Evolutionary conservation across 1,139 yeast species (phyloP).

Genomic region (Hansenula sp.): DNA sequence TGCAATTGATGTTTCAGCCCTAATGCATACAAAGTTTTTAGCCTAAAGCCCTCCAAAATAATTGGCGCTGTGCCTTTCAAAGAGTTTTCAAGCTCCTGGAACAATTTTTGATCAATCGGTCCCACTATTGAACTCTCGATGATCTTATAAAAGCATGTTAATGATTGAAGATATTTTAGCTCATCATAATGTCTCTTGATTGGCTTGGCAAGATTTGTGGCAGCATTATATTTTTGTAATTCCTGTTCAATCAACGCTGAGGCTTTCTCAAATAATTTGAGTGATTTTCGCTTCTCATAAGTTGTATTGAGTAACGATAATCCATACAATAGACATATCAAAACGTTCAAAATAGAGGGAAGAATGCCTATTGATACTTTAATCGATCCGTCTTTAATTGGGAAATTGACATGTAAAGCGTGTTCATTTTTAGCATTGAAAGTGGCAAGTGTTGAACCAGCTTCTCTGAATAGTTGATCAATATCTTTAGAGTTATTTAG

Average conservation of each 20-base stretch:
- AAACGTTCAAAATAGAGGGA: not conserved
- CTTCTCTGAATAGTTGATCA: not conserved
- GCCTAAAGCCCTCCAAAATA: conserved; percentile 5
- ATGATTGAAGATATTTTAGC: conserved; percentile 4
- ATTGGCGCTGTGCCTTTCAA: not conserved
- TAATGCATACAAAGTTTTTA: not conserved
- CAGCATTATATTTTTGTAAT: not conserved
- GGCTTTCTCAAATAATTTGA: conserved; percentile 8
- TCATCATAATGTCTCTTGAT: not conserved
- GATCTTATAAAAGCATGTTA: conserved; percentile 10
- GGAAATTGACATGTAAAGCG: not conserved
- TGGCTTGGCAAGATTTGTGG: not conserved
- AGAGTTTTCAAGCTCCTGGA: not conserved
- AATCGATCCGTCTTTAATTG: not conserved
- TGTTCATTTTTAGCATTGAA: not conserved
- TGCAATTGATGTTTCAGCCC: conserved; percentile 8
- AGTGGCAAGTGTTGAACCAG: not conserved
- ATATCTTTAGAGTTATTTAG: not conserved
- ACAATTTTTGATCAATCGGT: conserved; percentile 3
- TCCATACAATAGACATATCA: conserved; percentile 13
- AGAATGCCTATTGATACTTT: not conserved
- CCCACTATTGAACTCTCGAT: conserved; percentile 14
- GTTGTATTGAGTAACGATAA: conserved; percentile 11
- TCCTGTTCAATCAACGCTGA: conserved; percentile 4
- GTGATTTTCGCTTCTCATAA: conserved; percentile 19